A percentile compares a stretch with the other conserved stretches of the same genome.
Conservation (phyloP, 2,329 filamentous ascomycete genomes). For the Colletotrichum cereale region DNA sequence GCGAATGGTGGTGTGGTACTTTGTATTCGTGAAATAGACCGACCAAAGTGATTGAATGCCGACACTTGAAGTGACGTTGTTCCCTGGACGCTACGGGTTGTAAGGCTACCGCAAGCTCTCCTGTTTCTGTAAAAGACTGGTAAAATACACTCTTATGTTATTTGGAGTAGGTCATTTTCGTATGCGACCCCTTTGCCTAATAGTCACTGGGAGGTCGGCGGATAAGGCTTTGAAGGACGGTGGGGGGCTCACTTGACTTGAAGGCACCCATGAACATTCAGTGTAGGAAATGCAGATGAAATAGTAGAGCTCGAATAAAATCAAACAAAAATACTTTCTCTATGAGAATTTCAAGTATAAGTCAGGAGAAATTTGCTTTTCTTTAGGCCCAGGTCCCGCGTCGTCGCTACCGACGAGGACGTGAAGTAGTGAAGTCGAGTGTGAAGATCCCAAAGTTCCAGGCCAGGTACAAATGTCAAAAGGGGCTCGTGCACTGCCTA, state of each 20-base stretch:
- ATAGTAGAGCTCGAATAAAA: not conserved
- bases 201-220: not conserved
- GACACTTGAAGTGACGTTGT: too few species aligned
- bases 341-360: rapidly evolving
- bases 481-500: not conserved
- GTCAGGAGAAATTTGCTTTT: not conserved
- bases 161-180: not conserved
- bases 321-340: rapidly evolving
- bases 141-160: too few species aligned
- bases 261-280: not conserved
- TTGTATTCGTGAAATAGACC: too few species aligned
- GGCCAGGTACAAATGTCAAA: not conserved
- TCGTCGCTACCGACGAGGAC: not conserved
- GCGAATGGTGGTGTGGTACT: too few species aligned
- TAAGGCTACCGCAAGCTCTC: too few species aligned
- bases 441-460: not conserved
- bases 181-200: not conserved
- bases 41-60: too few species aligned
- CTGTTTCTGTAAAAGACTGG: too few species aligned
- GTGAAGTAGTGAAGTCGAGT: not conserved
- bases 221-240: not conserved
- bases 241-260: not conserved
- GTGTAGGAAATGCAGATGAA: not conserved
- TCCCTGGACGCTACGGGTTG: too few species aligned
- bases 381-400: not conserved